Conservation (phyloP, 2,329 filamentous ascomycete species). For the Aureobasidium sp. region DNA sequence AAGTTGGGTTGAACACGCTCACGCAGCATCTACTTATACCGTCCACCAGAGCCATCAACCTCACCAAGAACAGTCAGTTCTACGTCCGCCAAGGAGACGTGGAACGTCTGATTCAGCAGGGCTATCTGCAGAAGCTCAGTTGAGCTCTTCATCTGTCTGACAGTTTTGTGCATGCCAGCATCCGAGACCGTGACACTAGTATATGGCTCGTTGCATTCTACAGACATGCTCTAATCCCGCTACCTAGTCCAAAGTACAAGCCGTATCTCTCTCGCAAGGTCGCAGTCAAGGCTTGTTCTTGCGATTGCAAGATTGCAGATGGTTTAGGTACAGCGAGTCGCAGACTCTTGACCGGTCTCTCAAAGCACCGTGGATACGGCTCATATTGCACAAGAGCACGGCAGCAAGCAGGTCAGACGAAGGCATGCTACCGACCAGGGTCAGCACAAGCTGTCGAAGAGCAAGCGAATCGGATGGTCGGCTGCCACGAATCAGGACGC, state of each 20-base stretch:
- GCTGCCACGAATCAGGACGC: constrained; percentile 1
- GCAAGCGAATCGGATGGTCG: not conserved
- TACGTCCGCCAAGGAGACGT: constrained; percentile 95
- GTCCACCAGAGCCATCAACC: constrained; percentile 68
- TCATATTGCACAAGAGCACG: not conserved
- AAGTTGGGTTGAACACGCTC: constrained; percentile 33
- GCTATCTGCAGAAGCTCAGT: constrained; percentile 84
- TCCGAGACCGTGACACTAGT: not conserved
- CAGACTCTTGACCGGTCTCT: not conserved
- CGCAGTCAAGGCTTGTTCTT: not conserved
- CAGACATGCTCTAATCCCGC: not conserved
- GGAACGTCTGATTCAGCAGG: constrained; percentile 86
- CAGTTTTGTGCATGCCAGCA: not conserved
- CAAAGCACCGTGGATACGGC: not conserved
- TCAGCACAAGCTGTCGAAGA: not conserved
- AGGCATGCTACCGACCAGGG: not conserved
- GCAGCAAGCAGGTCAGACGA: not conserved
- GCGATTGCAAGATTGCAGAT: not conserved
- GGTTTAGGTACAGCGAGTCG: not conserved
- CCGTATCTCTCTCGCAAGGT: not conserved
- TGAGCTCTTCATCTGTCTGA: constrained; percentile 40
- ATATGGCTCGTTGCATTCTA: not conserved
- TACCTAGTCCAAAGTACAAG: not conserved
- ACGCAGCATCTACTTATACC: constrained; percentile 14
- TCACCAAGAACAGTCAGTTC: constrained; percentile 98